phyloP scores from a whole-genome alignment of 2,329 filamentous ascomycete genomes.

The Aspergillus fructus region DNA sequence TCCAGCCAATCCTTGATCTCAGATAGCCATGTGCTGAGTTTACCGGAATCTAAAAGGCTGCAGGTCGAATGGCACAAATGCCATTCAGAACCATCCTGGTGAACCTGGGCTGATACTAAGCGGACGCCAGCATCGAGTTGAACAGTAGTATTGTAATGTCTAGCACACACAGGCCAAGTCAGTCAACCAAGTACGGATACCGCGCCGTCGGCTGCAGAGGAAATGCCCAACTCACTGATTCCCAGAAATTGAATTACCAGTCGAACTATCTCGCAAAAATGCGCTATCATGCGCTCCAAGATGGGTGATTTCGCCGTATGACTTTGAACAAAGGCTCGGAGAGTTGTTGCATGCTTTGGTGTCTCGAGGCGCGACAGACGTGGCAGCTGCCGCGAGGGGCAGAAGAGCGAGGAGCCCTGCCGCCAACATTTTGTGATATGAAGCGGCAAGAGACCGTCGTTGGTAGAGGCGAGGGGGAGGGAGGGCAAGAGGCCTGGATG shows the following conservation, averaged over 20 bases:
- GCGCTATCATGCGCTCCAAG: slow-evolving; percentile 74
- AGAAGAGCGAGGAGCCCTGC: slow-evolving; percentile 31
- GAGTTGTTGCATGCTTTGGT: slow-evolving; percentile 74
- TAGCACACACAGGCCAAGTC: slow-evolving; percentile 13
- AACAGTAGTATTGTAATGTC: slow-evolving; percentile 64
- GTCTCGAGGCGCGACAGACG: slow-evolving; percentile 29
- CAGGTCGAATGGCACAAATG: slow-evolving; percentile 71
- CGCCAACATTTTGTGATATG: slow-evolving; percentile 25
- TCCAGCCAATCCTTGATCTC: slow-evolving; percentile 69
- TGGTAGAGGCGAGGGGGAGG: neutral
- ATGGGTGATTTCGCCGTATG: slow-evolving; percentile 75
- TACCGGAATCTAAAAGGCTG: slow-evolving; percentile 66
- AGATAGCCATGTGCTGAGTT: slow-evolving; percentile 62
- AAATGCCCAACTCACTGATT: slow-evolving; percentile 59
- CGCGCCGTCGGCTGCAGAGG: neutral
- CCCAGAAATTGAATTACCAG: slow-evolving; percentile 62
- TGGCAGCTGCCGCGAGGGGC: slow-evolving; percentile 27
- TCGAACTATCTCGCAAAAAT: slow-evolving; percentile 66
- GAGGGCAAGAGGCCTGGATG: neutral
- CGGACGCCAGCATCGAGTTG: slow-evolving; percentile 71
- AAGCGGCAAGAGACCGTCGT: neutral
- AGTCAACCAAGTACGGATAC: neutral
- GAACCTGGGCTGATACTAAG: slow-evolving; percentile 70
- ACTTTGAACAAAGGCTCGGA: slow-evolving; percentile 66
- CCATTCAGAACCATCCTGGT: slow-evolving; percentile 59